Conservation (phyloP, 2,329 filamentous ascomycete species). For the Hymenotorrendiella dingleyae region DNA sequence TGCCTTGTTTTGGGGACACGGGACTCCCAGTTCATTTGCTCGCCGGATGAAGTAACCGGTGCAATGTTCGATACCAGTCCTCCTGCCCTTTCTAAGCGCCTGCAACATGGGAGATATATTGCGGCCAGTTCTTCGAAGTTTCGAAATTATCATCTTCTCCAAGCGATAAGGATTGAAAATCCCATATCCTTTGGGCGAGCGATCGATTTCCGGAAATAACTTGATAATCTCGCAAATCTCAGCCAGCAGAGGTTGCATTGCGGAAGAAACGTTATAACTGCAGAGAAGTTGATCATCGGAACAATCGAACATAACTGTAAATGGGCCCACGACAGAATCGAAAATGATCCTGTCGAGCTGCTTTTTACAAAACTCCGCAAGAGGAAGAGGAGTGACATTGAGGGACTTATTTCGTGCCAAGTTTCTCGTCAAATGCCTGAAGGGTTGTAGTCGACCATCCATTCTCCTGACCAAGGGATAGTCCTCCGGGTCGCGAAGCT, state of each 20-base stretch:
- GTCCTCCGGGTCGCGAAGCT: background rate
- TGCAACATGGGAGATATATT: slow-evolving; percentile 56
- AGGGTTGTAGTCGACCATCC: slow-evolving; percentile 36
- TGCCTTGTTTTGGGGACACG: slow-evolving; percentile 66
- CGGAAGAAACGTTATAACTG: slow-evolving; percentile 57
- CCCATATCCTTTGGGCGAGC: slow-evolving; percentile 46
- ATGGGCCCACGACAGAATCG: slow-evolving; percentile 70
- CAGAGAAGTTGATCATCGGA: slow-evolving; percentile 65
- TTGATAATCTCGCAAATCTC: slow-evolving; percentile 71
- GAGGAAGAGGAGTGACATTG: too few relatives aligned
- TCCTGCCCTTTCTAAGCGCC: slow-evolving; percentile 53
- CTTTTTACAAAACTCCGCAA: slow-evolving; percentile 58
- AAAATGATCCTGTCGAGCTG: slow-evolving; percentile 78
- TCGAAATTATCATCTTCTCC: slow-evolving; percentile 50
- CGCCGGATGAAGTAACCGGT: slow-evolving; percentile 81
- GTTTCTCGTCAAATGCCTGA: slow-evolving; percentile 55
- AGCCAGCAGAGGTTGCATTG: slow-evolving; percentile 64
- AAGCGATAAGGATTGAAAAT: slow-evolving; percentile 57
- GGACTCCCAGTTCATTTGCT: slow-evolving; percentile 67
- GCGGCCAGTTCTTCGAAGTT: slow-evolving; percentile 47
- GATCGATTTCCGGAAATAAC: slow-evolving; percentile 65
- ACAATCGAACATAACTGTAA: slow-evolving; percentile 74
- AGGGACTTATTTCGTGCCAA: too few relatives aligned
- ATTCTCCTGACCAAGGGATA: slow-evolving; percentile 16
- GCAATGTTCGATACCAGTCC: slow-evolving; percentile 75